Evolutionary conservation across 257 asterid species (phyloP).

Genomic region (Solanum etuberosum): DNA sequence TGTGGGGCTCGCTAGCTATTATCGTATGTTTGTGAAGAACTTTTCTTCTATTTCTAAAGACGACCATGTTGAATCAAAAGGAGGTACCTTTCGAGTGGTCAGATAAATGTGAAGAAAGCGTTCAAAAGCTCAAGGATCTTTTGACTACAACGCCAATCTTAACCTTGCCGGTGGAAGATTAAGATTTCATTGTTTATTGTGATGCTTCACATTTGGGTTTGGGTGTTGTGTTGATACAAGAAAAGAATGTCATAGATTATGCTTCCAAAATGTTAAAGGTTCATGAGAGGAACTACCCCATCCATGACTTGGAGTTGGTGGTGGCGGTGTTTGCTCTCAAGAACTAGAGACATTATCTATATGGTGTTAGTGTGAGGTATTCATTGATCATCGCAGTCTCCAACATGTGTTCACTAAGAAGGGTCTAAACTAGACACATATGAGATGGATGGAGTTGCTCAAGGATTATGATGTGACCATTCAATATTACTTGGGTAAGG

Average conservation of each 20-base stretch:
- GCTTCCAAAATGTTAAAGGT: background rate
- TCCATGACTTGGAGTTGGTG: background rate
- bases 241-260: background rate
- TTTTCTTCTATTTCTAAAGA: too few relatives aligned
- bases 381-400: background rate
- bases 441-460: background rate
- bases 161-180: background rate
- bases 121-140: background rate
- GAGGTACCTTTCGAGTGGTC: background rate
- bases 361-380: background rate
- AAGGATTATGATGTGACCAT: background rate
- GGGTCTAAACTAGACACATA: background rate
- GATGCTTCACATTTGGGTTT: background rate
- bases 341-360: background rate
- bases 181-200: background rate
- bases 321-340: background rate
- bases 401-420: background rate
- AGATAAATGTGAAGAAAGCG: background rate
- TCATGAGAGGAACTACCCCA: background rate
- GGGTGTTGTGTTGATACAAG: background rate
- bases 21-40: background rate
- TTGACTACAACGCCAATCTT: background rate
- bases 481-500: background rate
- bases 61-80: background rate
- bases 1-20: background rate